phyloP scores from a whole-genome alignment of 2,329 filamentous ascomycete species.

The Arthrobotrys conoides region DNA sequence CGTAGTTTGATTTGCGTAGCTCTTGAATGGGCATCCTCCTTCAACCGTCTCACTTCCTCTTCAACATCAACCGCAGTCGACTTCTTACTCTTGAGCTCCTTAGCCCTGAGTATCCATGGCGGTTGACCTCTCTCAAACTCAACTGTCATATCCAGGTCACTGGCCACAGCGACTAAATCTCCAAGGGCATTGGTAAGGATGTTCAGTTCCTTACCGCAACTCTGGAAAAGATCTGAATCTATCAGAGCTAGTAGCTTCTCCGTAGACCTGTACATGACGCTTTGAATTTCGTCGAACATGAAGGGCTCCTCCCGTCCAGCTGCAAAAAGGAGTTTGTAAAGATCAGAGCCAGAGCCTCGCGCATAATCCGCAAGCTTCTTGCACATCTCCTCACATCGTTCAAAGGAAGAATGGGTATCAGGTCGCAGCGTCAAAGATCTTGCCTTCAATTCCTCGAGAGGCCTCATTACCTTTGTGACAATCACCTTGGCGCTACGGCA shows the following conservation, averaged over 20 bases:
- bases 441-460: slow-evolving; percentile 81
- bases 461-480: slow-evolving; percentile 81
- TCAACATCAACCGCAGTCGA: slow-evolving; percentile 84
- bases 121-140: slow-evolving; percentile 83
- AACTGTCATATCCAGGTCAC: slow-evolving; percentile 79
- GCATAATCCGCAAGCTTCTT: slow-evolving; percentile 77
- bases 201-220: slow-evolving; percentile 78
- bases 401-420: slow-evolving; percentile 78
- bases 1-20: slow-evolving; percentile 71
- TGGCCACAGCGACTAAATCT: slow-evolving; percentile 79
- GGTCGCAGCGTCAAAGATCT: slow-evolving; percentile 80
- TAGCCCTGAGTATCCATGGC: slow-evolving; percentile 87
- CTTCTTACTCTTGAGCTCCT: slow-evolving; percentile 86
- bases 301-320: slow-evolving; percentile 79
- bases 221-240: slow-evolving; percentile 79
- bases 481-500: slow-evolving; percentile 87
- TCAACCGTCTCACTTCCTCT: slow-evolving; percentile 84
- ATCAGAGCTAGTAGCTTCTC: slow-evolving; percentile 71
- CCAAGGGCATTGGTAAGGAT: slow-evolving; percentile 75
- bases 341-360: slow-evolving; percentile 76
- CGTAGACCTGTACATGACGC: slow-evolving; percentile 74
- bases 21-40: slow-evolving; percentile 83
- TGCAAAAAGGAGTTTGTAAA: slow-evolving; percentile 75
- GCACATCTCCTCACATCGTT: slow-evolving; percentile 77
- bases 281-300: slow-evolving; percentile 77